A percentile compares a stretch with the other conserved stretches of the same genome.
Evolutionary conservation across 371 early-diverging fungal species (phyloP).

Genomic region (Mucor saturninus): DNA sequence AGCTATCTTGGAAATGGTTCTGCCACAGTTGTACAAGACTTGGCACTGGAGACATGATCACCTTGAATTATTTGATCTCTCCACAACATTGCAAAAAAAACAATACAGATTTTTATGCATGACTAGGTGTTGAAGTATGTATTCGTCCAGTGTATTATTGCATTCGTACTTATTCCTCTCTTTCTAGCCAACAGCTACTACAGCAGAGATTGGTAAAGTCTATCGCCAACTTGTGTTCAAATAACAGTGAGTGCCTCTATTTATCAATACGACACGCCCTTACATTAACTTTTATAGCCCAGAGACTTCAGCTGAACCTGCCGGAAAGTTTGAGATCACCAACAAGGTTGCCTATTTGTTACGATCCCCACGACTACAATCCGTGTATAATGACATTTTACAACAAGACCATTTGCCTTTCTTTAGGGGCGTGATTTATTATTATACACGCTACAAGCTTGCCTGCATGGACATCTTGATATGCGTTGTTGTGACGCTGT

Average conservation of each 20-base stretch:
- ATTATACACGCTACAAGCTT: slow-evolving; percentile 12
- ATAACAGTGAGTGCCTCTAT: slow-evolving; percentile 13
- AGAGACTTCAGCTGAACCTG: slow-evolving; percentile 1
- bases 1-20: neutral
- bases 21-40: neutral
- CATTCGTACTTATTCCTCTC: neutral
- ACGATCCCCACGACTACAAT: slow-evolving; percentile 10
- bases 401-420: slow-evolving; percentile 5
- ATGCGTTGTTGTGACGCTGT: neutral
- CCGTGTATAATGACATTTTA: slow-evolving; percentile 16
- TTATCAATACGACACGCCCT: neutral
- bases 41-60: slow-evolving; percentile 31
- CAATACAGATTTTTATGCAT: slow-evolving; percentile 24
- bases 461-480: slow-evolving; percentile 9
- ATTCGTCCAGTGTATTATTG: neutral
- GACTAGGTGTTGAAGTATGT: slow-evolving; percentile 23
- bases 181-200: slow-evolving; percentile 17
- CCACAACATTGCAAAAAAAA: slow-evolving; percentile 4
- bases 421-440: slow-evolving; percentile 24
- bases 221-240: slow-evolving; percentile 22
- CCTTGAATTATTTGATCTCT: slow-evolving; percentile 19
- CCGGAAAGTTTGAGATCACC: slow-evolving; percentile 13
- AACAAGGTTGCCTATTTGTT: slow-evolving; percentile 18
- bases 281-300: slow-evolving; percentile 3
- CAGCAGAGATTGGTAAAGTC: slow-evolving; percentile 20